A percentile compares a stretch with the other conserved stretches of the same genome.
These are phyloP conservation scores for Diaporthe amygdali DNA, from an alignment of 2,329 filamentous ascomycete species.

Conservation along the genomic window DNA sequence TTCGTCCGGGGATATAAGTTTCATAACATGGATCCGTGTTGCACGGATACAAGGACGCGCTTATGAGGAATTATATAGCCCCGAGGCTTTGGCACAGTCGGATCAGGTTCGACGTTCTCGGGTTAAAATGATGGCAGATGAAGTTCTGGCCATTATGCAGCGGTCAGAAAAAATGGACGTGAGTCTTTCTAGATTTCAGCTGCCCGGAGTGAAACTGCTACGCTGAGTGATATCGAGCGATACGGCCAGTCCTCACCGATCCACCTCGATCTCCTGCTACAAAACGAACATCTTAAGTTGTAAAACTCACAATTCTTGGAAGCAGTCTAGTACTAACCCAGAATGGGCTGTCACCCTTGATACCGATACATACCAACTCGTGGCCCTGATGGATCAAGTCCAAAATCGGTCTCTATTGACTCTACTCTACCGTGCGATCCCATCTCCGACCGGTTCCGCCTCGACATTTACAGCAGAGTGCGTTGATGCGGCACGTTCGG, in stretches of 20 bases:
- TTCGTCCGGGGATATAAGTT: neutral
- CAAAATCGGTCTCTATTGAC: neutral
- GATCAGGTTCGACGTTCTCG: neutral
- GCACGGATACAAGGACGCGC: neutral
- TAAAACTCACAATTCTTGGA: neutral
- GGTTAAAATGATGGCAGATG: conserved; percentile 1
- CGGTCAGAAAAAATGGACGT: neutral
- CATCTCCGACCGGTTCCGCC: neutral
- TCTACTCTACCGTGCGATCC: neutral
- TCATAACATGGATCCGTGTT: neutral
- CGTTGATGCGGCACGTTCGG: neutral
- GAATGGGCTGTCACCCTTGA: neutral
- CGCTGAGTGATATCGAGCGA: neutral
- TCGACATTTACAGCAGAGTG: neutral
- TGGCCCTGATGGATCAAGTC: neutral
- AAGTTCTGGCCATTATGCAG: neutral
- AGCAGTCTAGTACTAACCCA: neutral
- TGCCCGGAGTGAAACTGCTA: neutral
- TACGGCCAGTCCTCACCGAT: neutral
- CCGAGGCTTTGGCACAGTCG: neutral
- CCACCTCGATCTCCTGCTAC: too few species aligned
- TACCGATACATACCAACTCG: neutral
- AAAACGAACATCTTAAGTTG: fast-evolving
- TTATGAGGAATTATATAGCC: neutral
- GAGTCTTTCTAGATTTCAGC: neutral